phyloP scores from a whole-genome alignment of 2,329 filamentous ascomycete species.

The Penicillium fuscoglaucum region DNA sequence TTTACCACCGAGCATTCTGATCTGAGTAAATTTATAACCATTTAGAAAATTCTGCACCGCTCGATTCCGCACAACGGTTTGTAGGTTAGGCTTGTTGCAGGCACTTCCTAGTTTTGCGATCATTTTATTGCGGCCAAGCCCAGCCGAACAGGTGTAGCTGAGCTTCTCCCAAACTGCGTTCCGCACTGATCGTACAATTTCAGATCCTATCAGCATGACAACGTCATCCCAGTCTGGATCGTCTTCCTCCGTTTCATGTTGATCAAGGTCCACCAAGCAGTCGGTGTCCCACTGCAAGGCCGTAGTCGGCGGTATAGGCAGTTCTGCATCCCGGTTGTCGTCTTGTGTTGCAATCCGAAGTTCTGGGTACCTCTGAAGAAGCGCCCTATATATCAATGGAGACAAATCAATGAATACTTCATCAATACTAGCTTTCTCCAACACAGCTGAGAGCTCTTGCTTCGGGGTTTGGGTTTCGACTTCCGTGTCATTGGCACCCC shows the following conservation, averaged over 20 bases:
- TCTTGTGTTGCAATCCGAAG: constrained; percentile 59
- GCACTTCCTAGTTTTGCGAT: constrained; percentile 89
- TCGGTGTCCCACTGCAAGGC: constrained; percentile 79
- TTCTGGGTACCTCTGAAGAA: constrained; percentile 76
- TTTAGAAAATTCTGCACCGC: constrained; percentile 77
- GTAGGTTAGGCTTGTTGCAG: constrained; percentile 89
- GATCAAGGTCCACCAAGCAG: constrained; percentile 75
- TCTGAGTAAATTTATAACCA: constrained; percentile 90
- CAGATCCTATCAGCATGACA: constrained; percentile 78
- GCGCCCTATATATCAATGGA: constrained; percentile 72
- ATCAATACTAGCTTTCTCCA: constrained; percentile 94
- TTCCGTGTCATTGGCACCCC: constrained; percentile 28
- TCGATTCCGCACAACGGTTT: constrained; percentile 88
- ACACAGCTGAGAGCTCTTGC: constrained; percentile 48
- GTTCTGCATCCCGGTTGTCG: constrained; percentile 54
- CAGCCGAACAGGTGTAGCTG: constrained; percentile 88
- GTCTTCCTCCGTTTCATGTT: constrained; percentile 68
- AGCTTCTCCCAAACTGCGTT: constrained; percentile 66
- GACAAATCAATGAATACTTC: constrained; percentile 95
- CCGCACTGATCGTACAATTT: constrained; percentile 79
- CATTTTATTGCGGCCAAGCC: constrained; percentile 89
- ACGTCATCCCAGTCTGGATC: constrained; percentile 98
- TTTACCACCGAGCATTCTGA: constrained; percentile 92
- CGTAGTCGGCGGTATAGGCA: constrained; percentile 72
- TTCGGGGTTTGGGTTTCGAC: constrained; percentile 23